Percentiles rank a stretch among this genome's conserved stretches.
These are phyloP conservation scores for Aspergillus sojae DNA, from an alignment of 2,329 filamentous ascomycete species.

Conservation along the genomic window DNA sequence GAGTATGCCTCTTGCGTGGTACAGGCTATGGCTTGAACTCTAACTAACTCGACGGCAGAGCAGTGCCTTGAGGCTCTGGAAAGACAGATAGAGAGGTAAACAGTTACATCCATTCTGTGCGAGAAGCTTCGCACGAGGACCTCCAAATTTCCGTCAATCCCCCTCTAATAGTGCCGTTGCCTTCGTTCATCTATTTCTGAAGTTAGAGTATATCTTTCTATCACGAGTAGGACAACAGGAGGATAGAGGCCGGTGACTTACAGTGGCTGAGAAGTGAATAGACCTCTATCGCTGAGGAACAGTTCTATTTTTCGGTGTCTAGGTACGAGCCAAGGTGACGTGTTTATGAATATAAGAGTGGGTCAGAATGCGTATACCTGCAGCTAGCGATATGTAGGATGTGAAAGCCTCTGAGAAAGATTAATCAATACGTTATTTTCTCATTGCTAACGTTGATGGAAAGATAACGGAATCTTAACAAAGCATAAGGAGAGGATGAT, in stretches of 20 bases:
- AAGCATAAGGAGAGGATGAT: neutral
- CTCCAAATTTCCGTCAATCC: neutral
- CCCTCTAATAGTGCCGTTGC: neutral
- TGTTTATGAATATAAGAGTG: neutral
- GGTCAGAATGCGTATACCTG: neutral
- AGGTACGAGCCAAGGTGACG: neutral
- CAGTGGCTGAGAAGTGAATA: neutral
- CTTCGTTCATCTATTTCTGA: neutral
- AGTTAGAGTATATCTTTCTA: neutral
- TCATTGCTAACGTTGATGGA: neutral
- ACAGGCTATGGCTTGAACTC: no score
- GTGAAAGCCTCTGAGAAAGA: neutral
- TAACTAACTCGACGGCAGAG: no score
- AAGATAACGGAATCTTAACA: neutral
- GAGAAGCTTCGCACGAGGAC: no score
- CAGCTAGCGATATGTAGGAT: neutral
- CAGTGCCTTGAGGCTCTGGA: no score
- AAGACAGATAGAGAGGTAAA: no score
- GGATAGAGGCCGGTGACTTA: neutral
- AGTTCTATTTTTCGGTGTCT: neutral
- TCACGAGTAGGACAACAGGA: neutral
- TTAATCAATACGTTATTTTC: neutral
- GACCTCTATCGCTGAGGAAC: neutral
- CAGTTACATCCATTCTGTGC: no score
- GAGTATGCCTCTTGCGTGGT: no score